Base-by-base conservation (phyloP, 768 basidiomycete species). In the Basidioascus undulatus region DNA sequence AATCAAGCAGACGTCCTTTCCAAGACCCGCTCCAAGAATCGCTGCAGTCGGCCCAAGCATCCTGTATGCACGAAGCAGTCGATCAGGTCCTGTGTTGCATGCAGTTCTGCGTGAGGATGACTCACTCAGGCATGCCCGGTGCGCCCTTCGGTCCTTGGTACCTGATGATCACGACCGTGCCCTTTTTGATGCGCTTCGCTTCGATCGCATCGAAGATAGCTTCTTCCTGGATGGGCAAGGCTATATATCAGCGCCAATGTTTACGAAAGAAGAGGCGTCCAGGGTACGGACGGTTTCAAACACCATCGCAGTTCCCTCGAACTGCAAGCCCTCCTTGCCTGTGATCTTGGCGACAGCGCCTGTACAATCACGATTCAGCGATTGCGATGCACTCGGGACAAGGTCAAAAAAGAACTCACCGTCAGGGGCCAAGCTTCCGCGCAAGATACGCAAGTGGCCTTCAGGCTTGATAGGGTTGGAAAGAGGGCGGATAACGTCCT, bases 311-410 rank as follows among this genome's bases (percentile, higher is more conserved):
- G 61, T 33, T 35, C 76, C 78, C 65, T 81, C 76, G 48, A 92
- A 92, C 18, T 61, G 65, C 39, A 71, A 57, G 5, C 86, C 86
- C 59, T 92, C 86, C 59, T 87, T 86, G 12, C 86, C 84, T 6
- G 86, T 89, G 46, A 92, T 62, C 59, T 94, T 94, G 13, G 83
- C 81, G 16, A 94, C 84, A 23, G 82, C 76, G 1, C 74, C 74
- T 37, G n/a, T n/a, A n/a, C n/a, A n/a, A n/a, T n/a, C n/a, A n/a
- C n/a, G n/a, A n/a, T n/a, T n/a, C n/a, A n/a, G n/a, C n/a, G n/a
- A n/a, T n/a, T n/a, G n/a, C n/a, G n/a, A n/a, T n/a, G n/a, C n/a
- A n/a, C n/a, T n/a, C n/a, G n/a, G n/a, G n/a, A n/a, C n/a, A n/a
- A n/a, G n/a, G n/a, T n/a, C n/a, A n/a, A n/a, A n/a, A n/a, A n/a